Percentiles rank a stretch among this genome's conserved stretches.
phyloP scores from a whole-genome alignment of 768 basidiomycete species.

The Podaxis mareebaensis region DNA sequence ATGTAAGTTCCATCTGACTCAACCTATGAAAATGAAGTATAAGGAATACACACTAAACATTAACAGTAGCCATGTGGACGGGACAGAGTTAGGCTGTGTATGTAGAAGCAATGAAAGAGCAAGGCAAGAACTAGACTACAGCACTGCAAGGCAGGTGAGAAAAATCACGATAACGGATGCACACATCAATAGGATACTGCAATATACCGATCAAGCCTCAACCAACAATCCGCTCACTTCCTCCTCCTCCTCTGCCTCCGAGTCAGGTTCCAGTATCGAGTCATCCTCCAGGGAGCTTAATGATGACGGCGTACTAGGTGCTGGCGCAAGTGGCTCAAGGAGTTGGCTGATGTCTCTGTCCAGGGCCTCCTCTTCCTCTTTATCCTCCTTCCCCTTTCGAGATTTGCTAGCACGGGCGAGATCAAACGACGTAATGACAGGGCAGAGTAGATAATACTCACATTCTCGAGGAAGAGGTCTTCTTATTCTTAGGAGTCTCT shows the following conservation, averaged over 20 bases:
- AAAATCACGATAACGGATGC: neutral
- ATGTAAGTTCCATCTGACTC: too few species aligned
- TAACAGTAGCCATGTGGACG: too few species aligned
- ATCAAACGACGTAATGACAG: neutral
- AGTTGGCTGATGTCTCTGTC: slow-evolving; percentile 41
- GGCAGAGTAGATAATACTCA: neutral
- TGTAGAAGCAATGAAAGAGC: neutral
- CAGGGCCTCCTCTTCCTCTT: slow-evolving; percentile 23
- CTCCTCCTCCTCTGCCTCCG: slow-evolving; percentile 48
- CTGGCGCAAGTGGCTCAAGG: slow-evolving; percentile 29
- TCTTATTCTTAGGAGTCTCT: slow-evolving; percentile 1
- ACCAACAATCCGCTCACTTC: slow-evolving; percentile 51
- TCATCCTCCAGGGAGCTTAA: slow-evolving; percentile 32
- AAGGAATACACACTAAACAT: too few species aligned
- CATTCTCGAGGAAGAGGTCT: neutral
- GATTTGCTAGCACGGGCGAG: neutral
- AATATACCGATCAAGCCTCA: slow-evolving; percentile 25
- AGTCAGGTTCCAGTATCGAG: slow-evolving; percentile 46
- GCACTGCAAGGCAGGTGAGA: neutral
- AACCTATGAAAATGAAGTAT: too few species aligned
- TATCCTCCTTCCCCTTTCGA: slow-evolving; percentile 18
- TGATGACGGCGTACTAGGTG: slow-evolving; percentile 15
- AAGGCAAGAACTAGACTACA: neutral
- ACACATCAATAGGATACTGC: neutral
- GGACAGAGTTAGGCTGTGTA: too few species aligned